Evolutionary conservation across 2,329 filamentous ascomycete genomes (phyloP), one percentile per base, ranked within the genome.

Genomic region (Mariannaea sp.): DNA sequence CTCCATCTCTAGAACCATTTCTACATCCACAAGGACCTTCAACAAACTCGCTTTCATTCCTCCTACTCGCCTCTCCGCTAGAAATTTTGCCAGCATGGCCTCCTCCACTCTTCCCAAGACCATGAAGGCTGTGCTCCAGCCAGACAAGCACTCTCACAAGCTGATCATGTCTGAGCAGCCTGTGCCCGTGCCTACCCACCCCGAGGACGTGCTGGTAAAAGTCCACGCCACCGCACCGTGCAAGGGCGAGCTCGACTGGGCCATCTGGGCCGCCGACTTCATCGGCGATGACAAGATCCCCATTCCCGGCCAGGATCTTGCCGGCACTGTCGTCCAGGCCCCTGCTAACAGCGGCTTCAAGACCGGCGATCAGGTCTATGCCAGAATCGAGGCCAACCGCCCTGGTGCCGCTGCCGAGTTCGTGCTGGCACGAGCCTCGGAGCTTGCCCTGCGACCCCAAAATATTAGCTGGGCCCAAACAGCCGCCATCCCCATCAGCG

Each of bases 401-500:
- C 39, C 57, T 0, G 58, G 58, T 3, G 51, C 55, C 0, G 57
- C 46, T 0, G 57, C 57, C 2, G 58, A 61, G 10, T 61, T 58
- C 13, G 40, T 50, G 0, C 30, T 61, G 0, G 58, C 51, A 62
- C 50, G 60, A 12, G 22, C 46, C 42, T 12, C 69, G 61, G 22
- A 75, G 57, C 62, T 75, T 5, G 71, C 70, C 0, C 58, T 65
- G 7, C 68, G 69, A 35, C 73, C 74, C 0, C 50, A 57, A 27
- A 54, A 56, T 4, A 53, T 76, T n/a, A 54, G 46, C 26, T 73
- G 70, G 66, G 64, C 63, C 3, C 65, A 74, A 17, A 70, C 73
- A 0, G 71, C 73, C 1, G 70, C 72, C 3, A 65, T 70, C 22
- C 74, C 74, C 2, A 61, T 76, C 16, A 73, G 70, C 49, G 72